phyloP scores from a whole-genome alignment of 495 filamentous ascomycete species.

The Astrothelium macrocarpum region DNA sequence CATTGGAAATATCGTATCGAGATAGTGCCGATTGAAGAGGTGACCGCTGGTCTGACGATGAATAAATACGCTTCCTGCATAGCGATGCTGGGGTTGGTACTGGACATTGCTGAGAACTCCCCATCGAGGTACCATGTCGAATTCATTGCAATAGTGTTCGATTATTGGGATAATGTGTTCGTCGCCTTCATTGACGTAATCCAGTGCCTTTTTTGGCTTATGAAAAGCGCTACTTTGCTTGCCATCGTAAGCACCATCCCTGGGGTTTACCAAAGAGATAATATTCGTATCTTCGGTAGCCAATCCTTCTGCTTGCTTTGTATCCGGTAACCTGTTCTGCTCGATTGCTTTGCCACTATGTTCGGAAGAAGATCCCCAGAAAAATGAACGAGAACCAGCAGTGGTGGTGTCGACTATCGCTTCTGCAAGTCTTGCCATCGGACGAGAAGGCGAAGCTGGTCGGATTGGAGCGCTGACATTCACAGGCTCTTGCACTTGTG shows the following conservation, averaged over 20 bases:
- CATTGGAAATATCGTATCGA: slow-evolving; percentile 10
- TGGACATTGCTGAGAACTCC: slow-evolving; percentile 9
- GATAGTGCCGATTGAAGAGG: slow-evolving; percentile 11
- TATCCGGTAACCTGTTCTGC: not conserved
- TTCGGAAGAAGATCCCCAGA: not conserved
- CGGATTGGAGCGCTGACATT: not conserved
- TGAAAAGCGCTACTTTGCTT: not conserved
- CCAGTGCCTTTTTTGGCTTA: not conserved
- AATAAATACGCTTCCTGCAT: slow-evolving; percentile 10
- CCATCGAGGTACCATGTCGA: slow-evolving; percentile 12
- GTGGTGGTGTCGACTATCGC: not conserved
- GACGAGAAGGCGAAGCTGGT: not conserved
- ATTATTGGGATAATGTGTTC: slow-evolving; percentile 8
- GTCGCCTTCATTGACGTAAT: not conserved
- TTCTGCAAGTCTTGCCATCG: not conserved
- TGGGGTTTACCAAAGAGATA: not conserved
- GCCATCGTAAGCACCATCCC: not conserved
- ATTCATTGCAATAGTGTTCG: slow-evolving; percentile 11
- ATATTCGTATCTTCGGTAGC: not conserved
- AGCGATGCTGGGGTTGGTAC: not conserved
- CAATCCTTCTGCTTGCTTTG: not conserved
- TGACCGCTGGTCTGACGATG: slow-evolving; percentile 5
- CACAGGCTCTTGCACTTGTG: not conserved
- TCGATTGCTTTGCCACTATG: not conserved
- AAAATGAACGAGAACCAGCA: not conserved